Evolutionary conservation across 495 filamentous ascomycete genomes (phyloP).

Genomic region (Xylaria intraflava): DNA sequence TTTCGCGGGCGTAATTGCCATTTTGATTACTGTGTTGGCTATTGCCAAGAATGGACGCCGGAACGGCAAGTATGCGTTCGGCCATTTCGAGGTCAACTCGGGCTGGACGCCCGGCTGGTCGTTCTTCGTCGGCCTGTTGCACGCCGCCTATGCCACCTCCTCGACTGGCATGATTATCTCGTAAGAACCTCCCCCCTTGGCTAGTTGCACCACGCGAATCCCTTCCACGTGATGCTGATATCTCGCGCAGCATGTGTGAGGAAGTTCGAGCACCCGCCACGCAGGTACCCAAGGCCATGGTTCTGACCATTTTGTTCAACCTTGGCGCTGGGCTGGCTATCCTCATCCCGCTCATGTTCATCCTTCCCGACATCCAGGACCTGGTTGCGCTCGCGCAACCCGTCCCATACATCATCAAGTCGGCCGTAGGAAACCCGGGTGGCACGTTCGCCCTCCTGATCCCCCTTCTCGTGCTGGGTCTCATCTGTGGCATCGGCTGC

Average conservation of each 20-base stretch:
- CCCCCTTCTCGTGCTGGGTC: constrained; percentile 41
- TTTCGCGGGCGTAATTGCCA: constrained; percentile 41
- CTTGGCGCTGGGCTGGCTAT: constrained; percentile 42
- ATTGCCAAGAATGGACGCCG: constrained; percentile 40
- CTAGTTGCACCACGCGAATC: neutral
- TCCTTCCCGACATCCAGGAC: constrained; percentile 40
- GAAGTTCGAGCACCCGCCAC: constrained; percentile 42
- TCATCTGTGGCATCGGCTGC: constrained; percentile 58
- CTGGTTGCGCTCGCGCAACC: constrained; percentile 40
- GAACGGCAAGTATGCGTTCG: constrained; percentile 35
- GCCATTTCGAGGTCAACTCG: constrained; percentile 40
- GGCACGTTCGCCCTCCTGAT: constrained; percentile 43
- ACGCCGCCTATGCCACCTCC: constrained; percentile 45
- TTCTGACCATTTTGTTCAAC: constrained; percentile 44
- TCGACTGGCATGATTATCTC: constrained; percentile 50
- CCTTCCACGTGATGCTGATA: neutral
- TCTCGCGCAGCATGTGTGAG: constrained; percentile 40
- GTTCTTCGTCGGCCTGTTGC: constrained; percentile 42
- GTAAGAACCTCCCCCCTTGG: constrained; percentile 17
- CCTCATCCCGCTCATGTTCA: constrained; percentile 44
- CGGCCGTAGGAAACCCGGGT: constrained; percentile 37
- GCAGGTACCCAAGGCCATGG: constrained; percentile 48
- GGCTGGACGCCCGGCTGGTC: constrained; percentile 46
- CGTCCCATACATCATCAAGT: constrained; percentile 40
- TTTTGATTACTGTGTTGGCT: constrained; percentile 36